Base-by-base conservation (phyloP, 2,329 filamentous ascomycete species). In the Curvularia verruculosa region DNA sequence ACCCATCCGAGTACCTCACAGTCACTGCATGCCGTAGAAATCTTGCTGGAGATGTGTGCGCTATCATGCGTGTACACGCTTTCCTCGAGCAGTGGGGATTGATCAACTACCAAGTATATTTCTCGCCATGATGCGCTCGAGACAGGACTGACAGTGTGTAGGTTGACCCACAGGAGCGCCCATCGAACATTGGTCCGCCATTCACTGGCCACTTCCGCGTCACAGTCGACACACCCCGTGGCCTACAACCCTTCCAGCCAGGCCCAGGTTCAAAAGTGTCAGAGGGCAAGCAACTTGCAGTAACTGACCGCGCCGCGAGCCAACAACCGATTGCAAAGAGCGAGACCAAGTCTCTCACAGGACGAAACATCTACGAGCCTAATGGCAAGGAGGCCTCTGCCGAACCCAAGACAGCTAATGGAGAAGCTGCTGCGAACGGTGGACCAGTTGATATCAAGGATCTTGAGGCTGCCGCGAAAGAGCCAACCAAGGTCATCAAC, bases 1-100 rank as follows among this genome's bases (percentile, higher is more conserved):
- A 98, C 74, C 95, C 95, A 5, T 85, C 92, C 52, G 95, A 99
- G 77, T 99, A 99, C 73, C 84, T 99, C 53, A 99, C 95, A 5
- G 94, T 99, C 52, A 99, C 95, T 10, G 95, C 95, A 49, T 99
- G 95, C 75, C 86, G 95, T 63, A 87, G 95, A 66, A 99, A 99
- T 76, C 80, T 99, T 72, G 95, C 95, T 21, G 95, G 95, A 64
- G 95, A 99, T 78, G 95, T 99, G 29, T 99, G 95, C 80, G 94
- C 95, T 37, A 99, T 99, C 68, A 99, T 99, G 95, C 89, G 95
- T 64, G 94, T 99, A 18, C 95, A 99, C 78, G 90, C 92, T 15
- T 99, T 99, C 80, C 84, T 99, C 34, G 95, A 99, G 80, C 94
- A 98, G 76, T 99, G 95, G 95, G 95, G 95, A 7, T 82, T 99